These are phyloP conservation scores for Veloporphyrellus conicus DNA, from an alignment of 1,284 basidiomycete genomes.

Conservation along the genomic window DNA sequence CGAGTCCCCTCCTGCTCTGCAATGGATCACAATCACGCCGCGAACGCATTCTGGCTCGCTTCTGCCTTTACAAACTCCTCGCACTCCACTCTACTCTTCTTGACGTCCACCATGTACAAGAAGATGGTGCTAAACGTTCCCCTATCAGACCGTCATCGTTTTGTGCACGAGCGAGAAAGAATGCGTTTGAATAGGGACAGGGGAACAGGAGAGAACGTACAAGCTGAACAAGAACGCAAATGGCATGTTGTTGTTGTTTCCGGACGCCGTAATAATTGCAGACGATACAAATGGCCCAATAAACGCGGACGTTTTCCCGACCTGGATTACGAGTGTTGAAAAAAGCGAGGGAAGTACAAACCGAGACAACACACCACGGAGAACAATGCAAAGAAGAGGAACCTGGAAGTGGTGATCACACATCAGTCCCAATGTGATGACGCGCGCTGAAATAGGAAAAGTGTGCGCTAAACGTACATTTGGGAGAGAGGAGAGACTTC, in stretches of 20 bases:
- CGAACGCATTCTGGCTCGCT: slow-evolving; percentile 47
- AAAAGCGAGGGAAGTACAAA: not conserved
- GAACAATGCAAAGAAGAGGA: slow-evolving; percentile 75
- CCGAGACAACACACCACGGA: slow-evolving; percentile 48
- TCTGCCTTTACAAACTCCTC: slow-evolving; percentile 61
- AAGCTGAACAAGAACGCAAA: slow-evolving; percentile 76
- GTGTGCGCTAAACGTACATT: slow-evolving; percentile 43
- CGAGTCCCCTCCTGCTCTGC: too few species aligned
- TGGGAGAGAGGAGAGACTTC: slow-evolving; percentile 74
- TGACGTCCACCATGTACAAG: slow-evolving; percentile 64
- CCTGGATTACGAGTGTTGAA: slow-evolving; percentile 30
- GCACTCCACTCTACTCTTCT: slow-evolving; percentile 66
- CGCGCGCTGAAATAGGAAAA: not conserved
- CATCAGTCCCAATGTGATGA: not conserved
- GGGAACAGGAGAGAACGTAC: slow-evolving; percentile 39
- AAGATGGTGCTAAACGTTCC: slow-evolving; percentile 61
- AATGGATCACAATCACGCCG: not conserved
- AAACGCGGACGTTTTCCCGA: slow-evolving; percentile 78
- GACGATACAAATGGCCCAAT: slow-evolving; percentile 77
- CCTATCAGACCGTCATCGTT: slow-evolving; percentile 31
- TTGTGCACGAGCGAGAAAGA: too few species aligned
- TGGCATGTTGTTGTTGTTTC: slow-evolving; percentile 75
- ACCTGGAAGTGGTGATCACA: slow-evolving; percentile 39
- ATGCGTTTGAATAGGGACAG: too few species aligned
- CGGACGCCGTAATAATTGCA: slow-evolving; percentile 65